Conservation (phyloP, 208 protist genomes). For the Crithidia thermophila region DNA sequence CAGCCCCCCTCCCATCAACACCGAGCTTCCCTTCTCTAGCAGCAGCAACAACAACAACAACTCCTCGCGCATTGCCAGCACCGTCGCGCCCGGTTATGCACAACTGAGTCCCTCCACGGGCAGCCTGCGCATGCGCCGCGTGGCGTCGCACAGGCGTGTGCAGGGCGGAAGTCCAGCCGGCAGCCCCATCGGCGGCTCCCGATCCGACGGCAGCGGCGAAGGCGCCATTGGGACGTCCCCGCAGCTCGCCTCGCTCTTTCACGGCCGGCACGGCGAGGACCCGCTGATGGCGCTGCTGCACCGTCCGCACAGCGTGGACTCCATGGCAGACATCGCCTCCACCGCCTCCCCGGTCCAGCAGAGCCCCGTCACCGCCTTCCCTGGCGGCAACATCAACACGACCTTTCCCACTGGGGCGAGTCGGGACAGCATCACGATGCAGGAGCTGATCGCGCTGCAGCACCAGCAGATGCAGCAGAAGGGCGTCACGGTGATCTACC, state of each 20-base stretch:
- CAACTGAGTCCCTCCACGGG: constrained; percentile 13
- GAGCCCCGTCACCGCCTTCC: neutral
- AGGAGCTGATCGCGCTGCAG: constrained; percentile 12
- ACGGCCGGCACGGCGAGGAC: constrained; percentile 16
- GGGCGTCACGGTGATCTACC: constrained; percentile 53
- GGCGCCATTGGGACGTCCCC: neutral
- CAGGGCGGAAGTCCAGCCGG: constrained; percentile 2
- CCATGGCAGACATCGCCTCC: constrained; percentile 15
- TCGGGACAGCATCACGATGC: constrained; percentile 19
- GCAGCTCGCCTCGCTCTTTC: constrained; percentile 4
- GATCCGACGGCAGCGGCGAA: constrained; percentile 18
- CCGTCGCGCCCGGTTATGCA: constrained; percentile 8
- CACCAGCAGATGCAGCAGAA: constrained; percentile 10
- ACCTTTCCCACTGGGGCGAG: constrained; percentile 9
- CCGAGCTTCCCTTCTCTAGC: neutral
- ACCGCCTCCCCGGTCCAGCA: constrained; percentile 12
- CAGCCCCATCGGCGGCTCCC: neutral
- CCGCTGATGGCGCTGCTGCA: constrained; percentile 13
- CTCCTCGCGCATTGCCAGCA: neutral
- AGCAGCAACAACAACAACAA: neutral
- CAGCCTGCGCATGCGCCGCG: constrained; percentile 36
- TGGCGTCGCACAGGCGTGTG: constrained; percentile 14
- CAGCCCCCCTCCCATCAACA: neutral
- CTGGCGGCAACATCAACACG: too few species aligned
- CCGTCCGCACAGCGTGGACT: constrained; percentile 23